phyloP scores from a whole-genome alignment of 306 rosid species.

The Quillaja saponaria region DNA sequence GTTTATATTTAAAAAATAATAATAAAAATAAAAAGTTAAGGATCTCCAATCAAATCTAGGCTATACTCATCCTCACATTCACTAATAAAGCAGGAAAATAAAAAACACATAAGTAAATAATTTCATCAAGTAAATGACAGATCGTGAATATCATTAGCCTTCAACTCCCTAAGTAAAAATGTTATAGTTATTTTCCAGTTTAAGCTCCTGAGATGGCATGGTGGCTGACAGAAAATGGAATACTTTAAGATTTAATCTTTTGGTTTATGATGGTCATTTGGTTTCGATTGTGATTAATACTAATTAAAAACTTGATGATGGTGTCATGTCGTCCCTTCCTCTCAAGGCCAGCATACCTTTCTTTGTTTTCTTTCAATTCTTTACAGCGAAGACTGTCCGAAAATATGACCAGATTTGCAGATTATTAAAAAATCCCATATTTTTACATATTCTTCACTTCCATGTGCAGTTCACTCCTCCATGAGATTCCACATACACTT shows the following conservation, averaged over 20 bases:
- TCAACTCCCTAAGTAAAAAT: too few species aligned
- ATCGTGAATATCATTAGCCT: too few species aligned
- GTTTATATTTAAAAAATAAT: too few species aligned
- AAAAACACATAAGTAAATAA: too few species aligned
- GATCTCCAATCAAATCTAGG: slow-evolving; percentile 34
- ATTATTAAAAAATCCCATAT: slow-evolving; percentile 18
- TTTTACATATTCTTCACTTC: slow-evolving; percentile 41
- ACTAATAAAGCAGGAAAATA: slow-evolving; percentile 17
- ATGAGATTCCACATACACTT: slow-evolving; percentile 49
- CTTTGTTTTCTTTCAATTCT: slow-evolving; percentile 41
- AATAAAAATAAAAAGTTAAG: too few species aligned
- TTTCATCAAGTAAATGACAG: too few species aligned
- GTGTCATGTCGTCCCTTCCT: slow-evolving; percentile 55
- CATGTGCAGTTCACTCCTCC: slow-evolving; percentile 72
- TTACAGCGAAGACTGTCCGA: slow-evolving; percentile 47
- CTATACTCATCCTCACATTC: slow-evolving; percentile 29
- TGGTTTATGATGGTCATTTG: slow-evolving; percentile 23
- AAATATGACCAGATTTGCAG: slow-evolving; percentile 55
- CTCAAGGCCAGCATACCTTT: slow-evolving; percentile 51
- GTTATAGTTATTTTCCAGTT: too few species aligned
- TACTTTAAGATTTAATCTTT: slow-evolving; percentile 27
- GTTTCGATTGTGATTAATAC: slow-evolving; percentile 35
- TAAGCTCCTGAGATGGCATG: too few species aligned
- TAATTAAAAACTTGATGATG: slow-evolving; percentile 38
- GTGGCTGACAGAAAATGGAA: slow-evolving; percentile 23